Conservation (phyloP, 129 eudicot genomes). For the Pittosporum tobira region DNA sequence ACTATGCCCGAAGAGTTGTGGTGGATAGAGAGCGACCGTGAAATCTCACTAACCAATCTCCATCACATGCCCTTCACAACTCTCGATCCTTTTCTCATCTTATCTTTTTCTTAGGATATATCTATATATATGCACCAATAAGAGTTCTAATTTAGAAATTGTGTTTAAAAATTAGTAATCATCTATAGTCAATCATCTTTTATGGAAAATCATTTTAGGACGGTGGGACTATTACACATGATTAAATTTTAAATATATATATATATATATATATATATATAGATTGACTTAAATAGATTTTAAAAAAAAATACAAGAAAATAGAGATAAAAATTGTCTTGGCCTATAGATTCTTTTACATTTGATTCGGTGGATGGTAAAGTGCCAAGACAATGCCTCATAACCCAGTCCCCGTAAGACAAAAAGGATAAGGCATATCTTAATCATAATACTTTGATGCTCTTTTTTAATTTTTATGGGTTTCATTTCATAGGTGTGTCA, state of each 20-base stretch:
- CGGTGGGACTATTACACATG: too few species aligned
- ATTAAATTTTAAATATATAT: too few species aligned
- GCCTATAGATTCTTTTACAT: background rate
- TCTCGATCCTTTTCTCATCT: conserved; percentile 14
- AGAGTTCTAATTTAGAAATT: too few species aligned
- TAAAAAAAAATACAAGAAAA: background rate
- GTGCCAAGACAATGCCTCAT: background rate
- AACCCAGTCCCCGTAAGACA: too few species aligned
- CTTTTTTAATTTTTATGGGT: background rate
- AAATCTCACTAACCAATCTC: background rate
- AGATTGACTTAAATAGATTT: too few species aligned
- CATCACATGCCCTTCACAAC: conserved; percentile 4
- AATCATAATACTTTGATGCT: background rate
- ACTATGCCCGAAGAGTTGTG: background rate
- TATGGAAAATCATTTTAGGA: too few species aligned
- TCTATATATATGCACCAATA: background rate
- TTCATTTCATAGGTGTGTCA: too few species aligned
- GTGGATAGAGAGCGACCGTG: background rate
- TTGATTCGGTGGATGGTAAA: background rate
- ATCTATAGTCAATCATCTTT: too few species aligned
- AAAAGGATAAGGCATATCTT: too few species aligned
- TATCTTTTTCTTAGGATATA: conserved; percentile 15
- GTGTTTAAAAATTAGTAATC: too few species aligned
- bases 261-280: too few species aligned
- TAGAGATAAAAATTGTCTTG: background rate